These are phyloP conservation scores for Arctostaphylos glauca DNA, from an alignment of 148 eudicot genomes.

Conservation along the genomic window DNA sequence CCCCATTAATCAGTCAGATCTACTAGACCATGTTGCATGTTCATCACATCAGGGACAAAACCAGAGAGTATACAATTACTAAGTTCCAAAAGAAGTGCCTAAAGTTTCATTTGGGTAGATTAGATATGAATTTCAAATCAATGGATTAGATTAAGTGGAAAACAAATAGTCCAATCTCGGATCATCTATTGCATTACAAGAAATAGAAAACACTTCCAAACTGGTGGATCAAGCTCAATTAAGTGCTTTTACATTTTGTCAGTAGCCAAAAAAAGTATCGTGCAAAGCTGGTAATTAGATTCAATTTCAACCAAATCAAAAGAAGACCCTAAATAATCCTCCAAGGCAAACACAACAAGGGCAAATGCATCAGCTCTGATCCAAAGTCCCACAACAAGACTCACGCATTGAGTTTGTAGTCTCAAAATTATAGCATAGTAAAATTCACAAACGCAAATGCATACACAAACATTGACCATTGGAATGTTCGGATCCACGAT, in stretches of 20 bases:
- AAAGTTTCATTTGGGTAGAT: too few species aligned
- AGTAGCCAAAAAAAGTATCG: background rate
- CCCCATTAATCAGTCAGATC: too few species aligned
- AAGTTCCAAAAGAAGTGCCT: too few species aligned
- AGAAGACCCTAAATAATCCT: background rate
- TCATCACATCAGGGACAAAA: too few species aligned
- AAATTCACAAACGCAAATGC: background rate
- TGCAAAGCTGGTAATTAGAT: slow-evolving; percentile 7
- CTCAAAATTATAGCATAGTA: background rate
- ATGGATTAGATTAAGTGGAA: background rate
- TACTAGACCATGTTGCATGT: too few species aligned
- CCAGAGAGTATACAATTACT: too few species aligned
- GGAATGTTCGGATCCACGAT: background rate
- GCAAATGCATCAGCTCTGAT: slow-evolving; percentile 11
- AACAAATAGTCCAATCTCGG: background rate
- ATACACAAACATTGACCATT: background rate
- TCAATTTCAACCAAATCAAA: slow-evolving; percentile 12
- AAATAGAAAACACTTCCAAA: background rate
- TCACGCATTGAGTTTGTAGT: background rate
- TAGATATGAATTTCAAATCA: too few species aligned
- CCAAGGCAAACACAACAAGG: background rate
- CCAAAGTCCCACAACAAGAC: background rate
- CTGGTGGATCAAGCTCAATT: background rate
- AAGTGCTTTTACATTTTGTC: slow-evolving; percentile 9
- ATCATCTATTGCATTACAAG: background rate